phyloP scores from a whole-genome alignment of 805 yeast species.

The Yarrowia sp. region DNA sequence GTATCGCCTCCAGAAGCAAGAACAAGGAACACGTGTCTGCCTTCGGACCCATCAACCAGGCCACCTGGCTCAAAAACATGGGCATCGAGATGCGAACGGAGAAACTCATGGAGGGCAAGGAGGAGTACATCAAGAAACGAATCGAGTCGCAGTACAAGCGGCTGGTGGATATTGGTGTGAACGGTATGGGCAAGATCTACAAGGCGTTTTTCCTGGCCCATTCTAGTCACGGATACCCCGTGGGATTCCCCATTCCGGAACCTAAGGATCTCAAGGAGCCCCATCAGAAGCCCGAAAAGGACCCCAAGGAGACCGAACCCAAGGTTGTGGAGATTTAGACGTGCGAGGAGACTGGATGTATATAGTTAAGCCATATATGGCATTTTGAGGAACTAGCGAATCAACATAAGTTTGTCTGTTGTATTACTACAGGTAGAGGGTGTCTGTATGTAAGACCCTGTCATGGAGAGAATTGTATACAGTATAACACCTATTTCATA shows the following conservation, averaged over 20 bases:
- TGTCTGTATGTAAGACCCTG: too few species aligned
- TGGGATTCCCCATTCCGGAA: constrained; percentile 26
- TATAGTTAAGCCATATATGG: not conserved
- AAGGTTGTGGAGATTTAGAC: constrained; percentile 13
- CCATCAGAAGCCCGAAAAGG: constrained; percentile 26
- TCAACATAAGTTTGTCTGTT: too few species aligned
- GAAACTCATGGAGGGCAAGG: constrained; percentile 54
- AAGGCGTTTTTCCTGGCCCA: constrained; percentile 55
- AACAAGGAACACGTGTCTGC: constrained; percentile 47
- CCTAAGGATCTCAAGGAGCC: constrained; percentile 14
- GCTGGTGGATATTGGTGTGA: constrained; percentile 64
- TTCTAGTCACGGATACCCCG: constrained; percentile 24
- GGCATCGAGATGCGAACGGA: constrained; percentile 75
- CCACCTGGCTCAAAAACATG: constrained; percentile 76
- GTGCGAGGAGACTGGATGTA: not conserved
- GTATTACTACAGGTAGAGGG: too few species aligned
- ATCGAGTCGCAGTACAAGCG: constrained; percentile 66
- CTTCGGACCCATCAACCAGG: constrained; percentile 74
- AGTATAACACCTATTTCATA: too few species aligned
- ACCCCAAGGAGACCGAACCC: constrained; percentile 7
- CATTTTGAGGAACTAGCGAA: too few species aligned
- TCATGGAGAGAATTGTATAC: too few species aligned
- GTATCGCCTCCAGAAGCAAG: constrained; percentile 48
- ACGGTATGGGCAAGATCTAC: constrained; percentile 78
- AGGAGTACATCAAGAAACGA: constrained; percentile 58